phyloP scores from a whole-genome alignment of 2,329 filamentous ascomycete genomes.

The Clonostachys chloroleuca region DNA sequence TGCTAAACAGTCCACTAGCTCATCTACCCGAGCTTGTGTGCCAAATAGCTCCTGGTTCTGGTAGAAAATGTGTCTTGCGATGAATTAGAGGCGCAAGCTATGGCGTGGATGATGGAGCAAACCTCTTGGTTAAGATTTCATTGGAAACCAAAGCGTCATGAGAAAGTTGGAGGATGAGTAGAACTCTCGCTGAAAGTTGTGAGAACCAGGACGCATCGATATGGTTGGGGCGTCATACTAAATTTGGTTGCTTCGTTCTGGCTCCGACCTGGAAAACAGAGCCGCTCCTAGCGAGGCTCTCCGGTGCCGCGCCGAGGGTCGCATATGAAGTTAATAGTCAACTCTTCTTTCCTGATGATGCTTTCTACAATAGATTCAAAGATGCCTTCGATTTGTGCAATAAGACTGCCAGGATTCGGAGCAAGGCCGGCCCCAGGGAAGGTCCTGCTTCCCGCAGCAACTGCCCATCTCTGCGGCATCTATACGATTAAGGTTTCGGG shows the following conservation, averaged over 20 bases:
- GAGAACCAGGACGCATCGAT: not conserved
- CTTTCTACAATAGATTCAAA: conserved; percentile 20
- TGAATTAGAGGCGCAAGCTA: not conserved
- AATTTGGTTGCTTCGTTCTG: conserved; percentile 46
- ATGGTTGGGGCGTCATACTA: conserved; percentile 22
- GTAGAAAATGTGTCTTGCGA: conserved; percentile 71
- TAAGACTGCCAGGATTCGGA: conserved; percentile 3
- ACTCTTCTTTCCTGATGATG: conserved; percentile 13
- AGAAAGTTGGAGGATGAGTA: conserved; percentile 54
- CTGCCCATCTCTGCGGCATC: too few relatives aligned
- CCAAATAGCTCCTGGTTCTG: conserved; percentile 69
- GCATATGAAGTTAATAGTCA: conserved; percentile 16
- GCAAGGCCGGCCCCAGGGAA: too few relatives aligned
- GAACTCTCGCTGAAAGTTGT: conserved; percentile 40
- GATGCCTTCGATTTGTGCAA: conserved; percentile 28
- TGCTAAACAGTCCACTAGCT: conserved; percentile 70
- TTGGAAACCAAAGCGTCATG: conserved; percentile 54
- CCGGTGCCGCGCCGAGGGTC: conserved; percentile 6
- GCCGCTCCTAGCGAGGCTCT: conserved; percentile 5
- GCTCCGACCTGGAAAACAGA: conserved; percentile 43
- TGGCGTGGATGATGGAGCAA: conserved; percentile 4
- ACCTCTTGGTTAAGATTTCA: conserved; percentile 59
- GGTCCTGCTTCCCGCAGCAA: too few relatives aligned
- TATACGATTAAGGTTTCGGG: too few relatives aligned
- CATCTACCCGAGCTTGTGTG: conserved; percentile 64